Evolutionary conservation across 371 early-diverging fungal genomes (phyloP).

Genomic region (Gilbertella persicaria): DNA sequence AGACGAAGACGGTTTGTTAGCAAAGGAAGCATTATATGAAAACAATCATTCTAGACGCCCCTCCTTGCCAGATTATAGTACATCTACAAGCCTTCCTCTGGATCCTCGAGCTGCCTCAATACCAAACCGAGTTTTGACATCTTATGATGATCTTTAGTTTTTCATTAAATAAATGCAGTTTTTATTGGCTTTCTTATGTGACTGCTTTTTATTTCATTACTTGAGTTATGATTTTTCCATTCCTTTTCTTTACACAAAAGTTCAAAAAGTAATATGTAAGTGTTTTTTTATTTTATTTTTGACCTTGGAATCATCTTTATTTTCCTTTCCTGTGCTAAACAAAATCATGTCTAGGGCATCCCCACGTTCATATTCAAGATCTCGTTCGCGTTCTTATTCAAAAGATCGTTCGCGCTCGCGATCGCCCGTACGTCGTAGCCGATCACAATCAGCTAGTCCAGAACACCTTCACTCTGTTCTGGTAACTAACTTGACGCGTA

Average conservation of each 20-base stretch:
- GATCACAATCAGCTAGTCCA: constrained; percentile 22
- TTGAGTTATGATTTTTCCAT: no score
- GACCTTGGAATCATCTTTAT: no score
- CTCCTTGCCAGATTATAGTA: constrained; percentile 4
- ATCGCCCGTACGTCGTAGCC: constrained; percentile 16
- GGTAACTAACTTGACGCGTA: constrained; percentile 42
- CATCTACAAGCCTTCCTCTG: neutral
- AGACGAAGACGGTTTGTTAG: constrained; percentile 51
- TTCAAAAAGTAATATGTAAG: no score
- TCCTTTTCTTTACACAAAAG: no score
- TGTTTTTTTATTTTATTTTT: no score
- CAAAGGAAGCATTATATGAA: constrained; percentile 30
- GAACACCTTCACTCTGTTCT: constrained; percentile 25
- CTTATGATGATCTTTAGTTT: constrained; percentile 43
- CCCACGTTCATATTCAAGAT: constrained; percentile 9
- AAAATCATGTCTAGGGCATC: no score
- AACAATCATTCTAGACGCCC: constrained; percentile 16
- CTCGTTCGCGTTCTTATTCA: constrained; percentile 21
- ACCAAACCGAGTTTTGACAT: constrained; percentile 33
- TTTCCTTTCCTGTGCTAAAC: no score
- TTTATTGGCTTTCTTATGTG: no score
- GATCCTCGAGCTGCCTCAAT: constrained; percentile 4
- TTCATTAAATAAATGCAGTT: no score
- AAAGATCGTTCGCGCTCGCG: constrained; percentile 10
- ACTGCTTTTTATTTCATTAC: no score